Evolutionary conservation across 2,329 filamentous ascomycete species (phyloP).

Genomic region (Phialophora macrospora): DNA sequence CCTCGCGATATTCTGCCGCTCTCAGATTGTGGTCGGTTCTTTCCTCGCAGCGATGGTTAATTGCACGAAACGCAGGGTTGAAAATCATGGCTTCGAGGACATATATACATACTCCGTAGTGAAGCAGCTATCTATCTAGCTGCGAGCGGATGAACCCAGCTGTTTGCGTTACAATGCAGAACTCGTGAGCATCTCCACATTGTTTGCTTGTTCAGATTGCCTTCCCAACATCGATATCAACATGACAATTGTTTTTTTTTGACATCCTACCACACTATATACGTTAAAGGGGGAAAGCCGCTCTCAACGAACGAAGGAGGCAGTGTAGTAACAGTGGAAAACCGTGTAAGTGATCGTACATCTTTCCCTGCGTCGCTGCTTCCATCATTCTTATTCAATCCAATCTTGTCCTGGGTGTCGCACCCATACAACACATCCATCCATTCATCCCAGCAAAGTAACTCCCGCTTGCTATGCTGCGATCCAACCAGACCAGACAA

Average conservation of each 20-base stretch:
- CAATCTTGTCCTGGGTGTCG: neutral
- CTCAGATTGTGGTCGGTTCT: too few relatives aligned
- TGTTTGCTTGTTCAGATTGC: neutral
- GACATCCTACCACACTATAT: constrained; percentile 2
- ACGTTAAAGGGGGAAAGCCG: neutral
- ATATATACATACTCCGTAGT: neutral
- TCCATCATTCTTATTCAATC: neutral
- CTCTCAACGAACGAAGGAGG: neutral
- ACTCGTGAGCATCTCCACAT: neutral
- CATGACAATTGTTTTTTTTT: neutral
- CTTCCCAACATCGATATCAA: neutral
- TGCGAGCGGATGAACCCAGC: neutral
- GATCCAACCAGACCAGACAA: neutral
- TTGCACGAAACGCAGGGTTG: neutral
- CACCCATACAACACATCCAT: neutral
- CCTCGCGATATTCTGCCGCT: neutral
- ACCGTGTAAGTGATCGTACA: neutral
- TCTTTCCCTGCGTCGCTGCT: neutral
- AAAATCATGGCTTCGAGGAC: neutral
- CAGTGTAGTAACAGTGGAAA: neutral
- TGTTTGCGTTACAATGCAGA: neutral
- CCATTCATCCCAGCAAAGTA: neutral
- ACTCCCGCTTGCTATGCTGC: constrained; percentile 3
- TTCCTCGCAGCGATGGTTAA: neutral
- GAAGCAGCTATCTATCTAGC: neutral